These are phyloP conservation scores for Xerocomellus amylosporus DNA, from an alignment of 768 basidiomycete genomes.

Conservation along the genomic window DNA sequence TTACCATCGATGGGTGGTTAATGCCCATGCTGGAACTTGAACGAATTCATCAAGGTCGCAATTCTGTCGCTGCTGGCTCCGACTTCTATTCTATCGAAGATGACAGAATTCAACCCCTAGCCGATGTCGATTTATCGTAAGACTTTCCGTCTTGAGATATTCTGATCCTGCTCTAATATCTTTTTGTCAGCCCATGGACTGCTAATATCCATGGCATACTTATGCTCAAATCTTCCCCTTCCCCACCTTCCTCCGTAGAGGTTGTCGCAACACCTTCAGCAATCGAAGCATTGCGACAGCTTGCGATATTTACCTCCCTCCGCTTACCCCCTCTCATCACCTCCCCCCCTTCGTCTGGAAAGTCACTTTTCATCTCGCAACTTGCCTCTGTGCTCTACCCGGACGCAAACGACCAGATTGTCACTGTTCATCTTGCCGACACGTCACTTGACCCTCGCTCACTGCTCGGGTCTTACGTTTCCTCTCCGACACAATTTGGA, in stretches of 20 bases:
- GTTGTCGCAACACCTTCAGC: conserved; percentile 68
- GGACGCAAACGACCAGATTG: conserved; percentile 58
- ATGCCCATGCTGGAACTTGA: conserved; percentile 67
- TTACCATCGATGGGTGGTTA: conserved; percentile 75
- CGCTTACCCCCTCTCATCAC: conserved; percentile 79
- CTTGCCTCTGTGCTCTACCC: conserved; percentile 69
- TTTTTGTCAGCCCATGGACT: conserved; percentile 48
- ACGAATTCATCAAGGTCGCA: conserved; percentile 53
- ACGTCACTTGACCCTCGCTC: conserved; percentile 94
- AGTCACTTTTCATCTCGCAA: conserved; percentile 74
- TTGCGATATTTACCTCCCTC: conserved; percentile 64
- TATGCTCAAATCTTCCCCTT: conserved; percentile 50
- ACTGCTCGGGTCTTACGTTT: conserved; percentile 88
- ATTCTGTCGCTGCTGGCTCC: conserved; percentile 40
- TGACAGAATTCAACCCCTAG: conserved; percentile 35
- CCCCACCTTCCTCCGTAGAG: conserved; percentile 26
- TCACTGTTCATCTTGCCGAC: conserved; percentile 89
- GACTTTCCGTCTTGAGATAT: conserved; percentile 10
- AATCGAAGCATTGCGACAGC: conserved; percentile 50
- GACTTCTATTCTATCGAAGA: conserved; percentile 47
- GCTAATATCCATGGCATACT: conserved; percentile 66
- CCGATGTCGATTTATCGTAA: conserved; percentile 55
- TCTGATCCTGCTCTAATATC: conserved; percentile 11
- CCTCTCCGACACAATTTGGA: conserved; percentile 78
- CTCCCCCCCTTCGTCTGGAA: conserved; percentile 86